Evolutionary conservation across 106 monocot genomes (phyloP), one percentile per base, ranked within the genome.

Genomic region (Amphibolis antarctica): DNA sequence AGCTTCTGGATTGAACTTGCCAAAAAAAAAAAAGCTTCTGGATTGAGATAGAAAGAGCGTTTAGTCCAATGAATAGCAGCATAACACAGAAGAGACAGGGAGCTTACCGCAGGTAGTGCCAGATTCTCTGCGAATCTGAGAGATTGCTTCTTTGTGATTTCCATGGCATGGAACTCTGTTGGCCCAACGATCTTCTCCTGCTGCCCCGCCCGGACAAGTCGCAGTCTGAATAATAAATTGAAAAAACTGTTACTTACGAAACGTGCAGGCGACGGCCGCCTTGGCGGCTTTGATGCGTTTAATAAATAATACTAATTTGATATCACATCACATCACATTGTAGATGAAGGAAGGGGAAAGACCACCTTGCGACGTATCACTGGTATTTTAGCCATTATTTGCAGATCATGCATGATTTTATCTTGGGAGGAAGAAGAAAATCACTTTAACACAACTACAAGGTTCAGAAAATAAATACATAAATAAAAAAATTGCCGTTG

Each of bases 61-160:
- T 15, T 49, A 49, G 49, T 49, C n/a, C 49, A 10, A 49, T 14
- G n/a, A 3, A 49, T 15, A 49, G 49, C 49, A 49, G 12, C 1
- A 14, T 19, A 49, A 50, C 28, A 51, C 24, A 65, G 65, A 65
- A 51, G 50, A 49, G 47, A 46, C 24, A 49, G 27, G 18, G 49
- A 48, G 63, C 45, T 25, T 63, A 63, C 63, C 2, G 44, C 4
- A 30, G 65, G 65, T 1, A 65, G 65, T 1, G 24, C 13, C 15
- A 65, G 28, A 18, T 65, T 29, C 27, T 65, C 65, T 48, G 65
- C 50, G 26, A 65, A 49, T 51, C 65, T 50, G 50, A 65, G 65
- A 30, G 50, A 9, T 23, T 65, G 65, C 18, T 51, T 28, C 28
- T 48, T 15, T 13, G 1, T 51, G 23, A 10, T 28, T 5, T 65